phyloP scores from a whole-genome alignment of 352 stramenopile species.

The Globisporangium abappressorium region DNA sequence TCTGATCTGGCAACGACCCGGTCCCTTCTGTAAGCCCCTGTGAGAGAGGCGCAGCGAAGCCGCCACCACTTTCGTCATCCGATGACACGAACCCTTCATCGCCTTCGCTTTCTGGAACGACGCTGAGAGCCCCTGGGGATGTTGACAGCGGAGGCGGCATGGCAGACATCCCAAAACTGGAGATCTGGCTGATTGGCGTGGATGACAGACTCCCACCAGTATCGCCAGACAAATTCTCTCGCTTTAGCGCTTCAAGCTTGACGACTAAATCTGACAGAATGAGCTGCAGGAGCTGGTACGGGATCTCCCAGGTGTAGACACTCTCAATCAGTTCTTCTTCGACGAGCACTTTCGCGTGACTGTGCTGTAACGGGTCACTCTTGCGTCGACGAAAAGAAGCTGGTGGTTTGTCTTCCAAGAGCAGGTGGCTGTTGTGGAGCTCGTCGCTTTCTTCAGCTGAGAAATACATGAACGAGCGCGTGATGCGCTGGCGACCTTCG shows the following conservation, averaged over 20 bases:
- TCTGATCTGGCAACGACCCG: constrained; percentile 19
- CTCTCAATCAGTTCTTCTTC: constrained; percentile 87
- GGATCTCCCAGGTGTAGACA: constrained; percentile 87
- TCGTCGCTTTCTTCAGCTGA: constrained; percentile 28
- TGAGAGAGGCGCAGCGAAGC: constrained; percentile 16
- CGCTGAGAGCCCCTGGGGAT: constrained; percentile 27
- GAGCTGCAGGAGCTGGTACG: constrained; percentile 80
- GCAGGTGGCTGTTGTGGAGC: background rate
- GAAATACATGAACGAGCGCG: constrained; percentile 77
- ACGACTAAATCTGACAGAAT: constrained; percentile 71
- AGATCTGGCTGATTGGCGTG: constrained; percentile 54
- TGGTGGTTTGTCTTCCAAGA: constrained; percentile 3
- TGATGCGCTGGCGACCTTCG: constrained; percentile 59
- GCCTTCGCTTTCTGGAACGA: constrained; percentile 32
- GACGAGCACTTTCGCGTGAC: constrained; percentile 64
- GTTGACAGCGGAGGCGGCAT: constrained; percentile 25
- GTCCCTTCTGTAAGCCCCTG: constrained; percentile 15
- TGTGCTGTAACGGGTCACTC: constrained; percentile 39
- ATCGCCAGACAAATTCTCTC: constrained; percentile 38
- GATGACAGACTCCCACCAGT: constrained; percentile 33
- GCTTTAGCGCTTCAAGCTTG: constrained; percentile 65
- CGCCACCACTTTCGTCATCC: constrained; percentile 12
- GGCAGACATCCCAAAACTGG: constrained; percentile 30
- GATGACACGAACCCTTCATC: constrained; percentile 14
- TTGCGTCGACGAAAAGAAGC: constrained; percentile 28